phyloP scores from a whole-genome alignment of 2,329 filamentous ascomycete genomes.

The Sarocladiaceae sp. region DNA sequence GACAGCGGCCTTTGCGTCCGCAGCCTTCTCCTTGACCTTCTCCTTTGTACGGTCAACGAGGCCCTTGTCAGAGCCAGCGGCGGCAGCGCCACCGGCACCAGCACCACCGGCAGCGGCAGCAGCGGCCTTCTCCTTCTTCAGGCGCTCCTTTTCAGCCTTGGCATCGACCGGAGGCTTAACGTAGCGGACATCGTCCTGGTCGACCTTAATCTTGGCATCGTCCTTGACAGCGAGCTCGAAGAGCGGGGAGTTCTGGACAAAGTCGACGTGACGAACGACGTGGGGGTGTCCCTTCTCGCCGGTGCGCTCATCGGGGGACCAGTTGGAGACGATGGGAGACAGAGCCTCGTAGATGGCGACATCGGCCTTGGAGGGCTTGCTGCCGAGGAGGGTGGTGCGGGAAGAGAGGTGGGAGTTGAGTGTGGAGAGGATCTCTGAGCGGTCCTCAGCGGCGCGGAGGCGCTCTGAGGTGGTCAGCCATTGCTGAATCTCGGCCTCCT shows the following conservation, averaged over 20 bases:
- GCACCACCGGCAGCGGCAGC: conserved; percentile 46
- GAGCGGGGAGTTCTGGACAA: conserved; percentile 83
- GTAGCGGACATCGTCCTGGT: conserved; percentile 74
- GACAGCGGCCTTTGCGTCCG: conserved; percentile 37
- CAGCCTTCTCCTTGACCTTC: conserved; percentile 48
- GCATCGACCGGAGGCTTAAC: conserved; percentile 84
- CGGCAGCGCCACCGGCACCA: conserved; percentile 33
- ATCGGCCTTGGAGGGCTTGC: conserved; percentile 84
- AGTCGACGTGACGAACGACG: conserved; percentile 86
- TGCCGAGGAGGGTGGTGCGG: conserved; percentile 81
- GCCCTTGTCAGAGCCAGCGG: conserved; percentile 37
- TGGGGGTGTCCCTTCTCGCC: conserved; percentile 85
- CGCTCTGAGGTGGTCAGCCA: conserved; percentile 76
- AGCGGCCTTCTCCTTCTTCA: conserved; percentile 92
- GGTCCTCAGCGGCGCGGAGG: conserved; percentile 50
- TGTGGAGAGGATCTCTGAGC: conserved; percentile 64
- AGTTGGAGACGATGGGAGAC: conserved; percentile 68
- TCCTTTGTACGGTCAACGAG: conserved; percentile 57
- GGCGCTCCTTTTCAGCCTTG: conserved; percentile 91
- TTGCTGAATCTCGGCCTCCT: conserved; percentile 82
- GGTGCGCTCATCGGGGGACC: conserved; percentile 80
- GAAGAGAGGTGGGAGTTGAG: conserved; percentile 84
- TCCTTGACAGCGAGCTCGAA: conserved; percentile 64
- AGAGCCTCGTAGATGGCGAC: conserved; percentile 75
- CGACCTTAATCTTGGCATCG: conserved; percentile 69